A percentile compares a stretch with the other conserved stretches of the same genome.
phyloP scores from a whole-genome alignment of 1,284 basidiomycete genomes.

The Cryptococcus sp. region DNA sequence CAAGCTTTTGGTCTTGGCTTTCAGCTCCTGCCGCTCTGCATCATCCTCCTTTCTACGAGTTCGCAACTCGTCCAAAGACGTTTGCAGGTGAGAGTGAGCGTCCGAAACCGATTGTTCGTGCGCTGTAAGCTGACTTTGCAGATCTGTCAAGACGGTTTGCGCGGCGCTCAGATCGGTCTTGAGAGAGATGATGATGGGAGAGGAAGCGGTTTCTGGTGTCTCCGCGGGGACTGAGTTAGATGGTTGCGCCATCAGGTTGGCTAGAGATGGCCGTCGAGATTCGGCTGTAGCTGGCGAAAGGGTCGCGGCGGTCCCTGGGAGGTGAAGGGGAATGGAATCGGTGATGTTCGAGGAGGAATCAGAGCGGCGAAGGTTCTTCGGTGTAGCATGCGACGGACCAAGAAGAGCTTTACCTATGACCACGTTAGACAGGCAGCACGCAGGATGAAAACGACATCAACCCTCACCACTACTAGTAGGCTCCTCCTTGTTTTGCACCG shows the following conservation, averaged over 20 bases:
- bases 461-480: slow-evolving; percentile 12
- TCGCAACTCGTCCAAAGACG: slow-evolving; percentile 72
- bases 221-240: slow-evolving; percentile 33
- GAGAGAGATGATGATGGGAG: slow-evolving; percentile 72
- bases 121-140: slow-evolving; percentile 74
- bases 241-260: slow-evolving; percentile 33
- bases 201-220: slow-evolving; percentile 44
- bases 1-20: slow-evolving; percentile 74
- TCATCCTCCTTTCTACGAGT: slow-evolving; percentile 83
- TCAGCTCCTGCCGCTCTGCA: slow-evolving; percentile 71
- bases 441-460: background rate
- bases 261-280: slow-evolving; percentile 41
- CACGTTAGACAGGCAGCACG: slow-evolving; percentile 7
- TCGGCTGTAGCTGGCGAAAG: slow-evolving; percentile 18
- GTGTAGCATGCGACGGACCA: slow-evolving; percentile 8
- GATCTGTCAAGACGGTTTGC: slow-evolving; percentile 67
- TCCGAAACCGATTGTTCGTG: slow-evolving; percentile 65
- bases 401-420: slow-evolving; percentile 16
- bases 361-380: slow-evolving; percentile 23
- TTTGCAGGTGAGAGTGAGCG: slow-evolving; percentile 67
- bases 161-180: slow-evolving; percentile 73
- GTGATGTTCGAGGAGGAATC: slow-evolving; percentile 25
- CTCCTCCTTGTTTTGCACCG: slow-evolving; percentile 43
- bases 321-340: slow-evolving; percentile 52
- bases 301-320: slow-evolving; percentile 45